Evolutionary conservation across 2,329 filamentous ascomycete genomes (phyloP).

Genomic region (Epichloe uncinata): DNA sequence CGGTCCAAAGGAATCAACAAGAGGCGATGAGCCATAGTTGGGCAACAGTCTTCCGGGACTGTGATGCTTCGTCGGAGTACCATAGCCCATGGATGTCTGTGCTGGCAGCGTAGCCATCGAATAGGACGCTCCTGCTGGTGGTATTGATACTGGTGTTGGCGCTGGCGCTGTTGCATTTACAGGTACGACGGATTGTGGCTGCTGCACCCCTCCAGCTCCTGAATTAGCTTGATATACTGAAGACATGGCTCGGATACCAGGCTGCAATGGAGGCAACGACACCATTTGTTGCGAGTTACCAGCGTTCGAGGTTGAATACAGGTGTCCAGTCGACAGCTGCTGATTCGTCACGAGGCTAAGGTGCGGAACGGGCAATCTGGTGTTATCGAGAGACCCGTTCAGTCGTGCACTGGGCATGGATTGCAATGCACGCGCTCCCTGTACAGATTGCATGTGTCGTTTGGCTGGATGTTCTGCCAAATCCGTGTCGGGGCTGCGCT

Average conservation of each 20-base stretch:
- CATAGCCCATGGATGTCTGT: slow-evolving; percentile 26
- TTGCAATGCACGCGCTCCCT: slow-evolving; percentile 7
- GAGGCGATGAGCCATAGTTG: slow-evolving; percentile 46
- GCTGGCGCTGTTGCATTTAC: slow-evolving; percentile 12
- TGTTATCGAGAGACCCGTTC: slow-evolving; percentile 11
- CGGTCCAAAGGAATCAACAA: slow-evolving; percentile 48
- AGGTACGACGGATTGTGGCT: slow-evolving; percentile 20
- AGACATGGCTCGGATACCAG: slow-evolving; percentile 58
- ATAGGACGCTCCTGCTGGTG: slow-evolving; percentile 9
- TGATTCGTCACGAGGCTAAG: slow-evolving; percentile 49
- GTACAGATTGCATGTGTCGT: slow-evolving; percentile 22
- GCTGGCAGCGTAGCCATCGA: slow-evolving; percentile 9
- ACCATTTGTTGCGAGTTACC: slow-evolving; percentile 19
- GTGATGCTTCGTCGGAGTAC: slow-evolving; percentile 39
- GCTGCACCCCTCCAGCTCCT: slow-evolving; percentile 18
- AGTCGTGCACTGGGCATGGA: slow-evolving; percentile 9
- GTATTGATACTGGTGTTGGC: slow-evolving; percentile 8
- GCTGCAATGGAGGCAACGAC: slow-evolving; percentile 49
- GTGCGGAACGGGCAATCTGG: slow-evolving; percentile 55
- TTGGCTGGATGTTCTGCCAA: slow-evolving; percentile 41
- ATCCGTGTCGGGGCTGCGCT: slow-evolving; percentile 39
- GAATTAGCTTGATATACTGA: slow-evolving; percentile 55
- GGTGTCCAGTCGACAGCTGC: slow-evolving; percentile 22
- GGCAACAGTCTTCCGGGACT: slow-evolving; percentile 34
- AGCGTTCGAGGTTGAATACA: slow-evolving; percentile 30